Percentiles rank a stretch among this genome's conserved stretches.
These are phyloP conservation scores for Colletotrichum theobromicola DNA, from an alignment of 2,329 filamentous ascomycete species.

Conservation along the genomic window DNA sequence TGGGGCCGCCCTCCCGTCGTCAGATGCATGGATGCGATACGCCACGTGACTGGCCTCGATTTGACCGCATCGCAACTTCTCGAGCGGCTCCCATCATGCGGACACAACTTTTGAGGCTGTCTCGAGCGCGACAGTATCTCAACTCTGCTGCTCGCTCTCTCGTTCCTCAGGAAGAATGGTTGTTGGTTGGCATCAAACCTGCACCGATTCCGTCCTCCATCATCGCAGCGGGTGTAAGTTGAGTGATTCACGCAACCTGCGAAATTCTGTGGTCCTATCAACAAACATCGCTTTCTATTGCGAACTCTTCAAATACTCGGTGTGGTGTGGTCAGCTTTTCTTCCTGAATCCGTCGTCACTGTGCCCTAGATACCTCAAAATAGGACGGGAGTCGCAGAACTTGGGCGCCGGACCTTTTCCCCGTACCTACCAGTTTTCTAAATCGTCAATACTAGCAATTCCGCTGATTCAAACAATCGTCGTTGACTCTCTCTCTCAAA, in stretches of 20 bases:
- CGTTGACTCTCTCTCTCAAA: not conserved
- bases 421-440: not conserved
- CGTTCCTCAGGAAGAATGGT: not conserved
- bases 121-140: not conserved
- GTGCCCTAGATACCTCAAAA: not conserved
- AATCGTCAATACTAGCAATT: not conserved
- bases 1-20: not conserved
- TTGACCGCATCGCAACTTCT: not conserved
- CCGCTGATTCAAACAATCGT: not conserved
- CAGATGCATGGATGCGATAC: not conserved
- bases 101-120: not conserved
- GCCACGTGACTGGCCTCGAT: not conserved
- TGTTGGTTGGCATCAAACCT: not conserved
- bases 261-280: not conserved
- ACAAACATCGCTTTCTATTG: not conserved
- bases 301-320: not conserved
- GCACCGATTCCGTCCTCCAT: not conserved
- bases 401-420: not conserved
- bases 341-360: not conserved
- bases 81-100: not conserved
- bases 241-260: not conserved
- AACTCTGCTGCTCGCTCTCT: not conserved
- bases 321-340: not conserved
- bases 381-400: not conserved
- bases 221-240: not conserved